These are phyloP conservation scores for Candolleomyces aberdarensis DNA, from an alignment of 768 basidiomycete species.

Conservation along the genomic window DNA sequence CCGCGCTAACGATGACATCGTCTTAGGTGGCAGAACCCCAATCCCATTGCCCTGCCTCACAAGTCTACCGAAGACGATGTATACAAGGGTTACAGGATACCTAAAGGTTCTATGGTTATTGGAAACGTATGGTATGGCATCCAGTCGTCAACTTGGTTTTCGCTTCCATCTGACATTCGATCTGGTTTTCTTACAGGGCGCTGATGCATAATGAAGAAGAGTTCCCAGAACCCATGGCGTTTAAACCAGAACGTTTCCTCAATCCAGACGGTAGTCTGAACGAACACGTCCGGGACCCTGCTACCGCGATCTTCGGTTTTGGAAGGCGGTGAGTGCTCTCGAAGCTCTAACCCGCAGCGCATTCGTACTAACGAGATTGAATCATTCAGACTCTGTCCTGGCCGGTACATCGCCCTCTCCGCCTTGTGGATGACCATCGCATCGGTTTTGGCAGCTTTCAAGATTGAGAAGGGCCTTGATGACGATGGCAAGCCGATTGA, in stretches of 20 bases:
- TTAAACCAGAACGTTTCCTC: constrained; percentile 19
- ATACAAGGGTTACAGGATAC: constrained; percentile 40
- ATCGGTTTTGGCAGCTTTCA: constrained; percentile 5
- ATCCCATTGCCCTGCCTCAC: constrained; percentile 27
- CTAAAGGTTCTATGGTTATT: constrained; percentile 32
- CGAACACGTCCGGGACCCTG: constrained; percentile 2
- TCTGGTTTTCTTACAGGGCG: constrained; percentile 11
- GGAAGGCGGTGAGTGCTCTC: constrained; percentile 8
- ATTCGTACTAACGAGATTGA: neutral
- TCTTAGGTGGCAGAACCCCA: constrained; percentile 22
- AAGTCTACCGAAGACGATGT: constrained; percentile 31
- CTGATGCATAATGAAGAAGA: constrained; percentile 17
- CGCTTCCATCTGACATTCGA: neutral
- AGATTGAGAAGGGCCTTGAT: constrained; percentile 3
- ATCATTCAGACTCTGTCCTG: constrained; percentile 2
- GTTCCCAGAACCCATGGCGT: constrained; percentile 16
- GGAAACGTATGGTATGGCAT: constrained; percentile 25
- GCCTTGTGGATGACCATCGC: neutral
- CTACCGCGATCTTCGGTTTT: constrained; percentile 9
- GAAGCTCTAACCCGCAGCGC: neutral
- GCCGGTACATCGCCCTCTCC: neutral
- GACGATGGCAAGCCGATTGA: neutral
- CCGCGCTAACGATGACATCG: neutral
- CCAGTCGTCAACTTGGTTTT: no score
- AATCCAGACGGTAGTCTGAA: constrained; percentile 4